Base-by-base conservation (phyloP, 768 basidiomycete species). In the Auricularia heimuer region DNA sequence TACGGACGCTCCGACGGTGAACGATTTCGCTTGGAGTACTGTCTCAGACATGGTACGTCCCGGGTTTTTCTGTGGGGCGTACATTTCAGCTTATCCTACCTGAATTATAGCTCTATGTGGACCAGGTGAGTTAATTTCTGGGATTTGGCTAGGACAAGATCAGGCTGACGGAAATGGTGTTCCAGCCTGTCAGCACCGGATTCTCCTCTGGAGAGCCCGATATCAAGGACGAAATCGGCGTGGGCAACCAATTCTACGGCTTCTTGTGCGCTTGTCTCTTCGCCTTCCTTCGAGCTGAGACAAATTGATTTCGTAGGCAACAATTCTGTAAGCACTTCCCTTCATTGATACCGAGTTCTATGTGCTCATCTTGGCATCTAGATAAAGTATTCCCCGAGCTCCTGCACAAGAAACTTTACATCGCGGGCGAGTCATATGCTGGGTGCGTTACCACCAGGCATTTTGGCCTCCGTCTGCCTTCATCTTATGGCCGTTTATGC, bases 181-280 rank as follows among this genome's bases (percentile, higher is more conserved):
- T 36, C 6, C 37, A 65, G 64, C 64, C 64, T 29, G 24, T 65
- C n/a, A 51, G 64, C 18, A 65, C 64, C 37, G 64, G 64, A 1
- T 65, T 37, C 39, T 54, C 54, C 10, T 21, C 37, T 4, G 64
- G 64, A 14, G 35, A 60, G 16, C 33, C 54, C 14, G 61, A 65
- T 58, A 47, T 65, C 2, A 33, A 14, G 24, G 58, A 47, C 47
- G 65, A 65, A 33, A 67, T 60, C 24, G 66, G 62, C 36, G 33
- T 65, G 29, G 65, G 68, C 35, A 65, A 68, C 37, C 66, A 67
- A 63, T 65, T 70, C 36, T 68, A 68, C 39, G 34, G 68, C 12
- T 67, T 67, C 44, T 63, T 68, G 65, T 66, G 62, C 36, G 62
- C 21, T 18, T 65, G 11, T 47, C n/a, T 63, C 21, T 24, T 18